Conservation (phyloP, 208 protist genomes). For the Wallacemonas sp. region DNA sequence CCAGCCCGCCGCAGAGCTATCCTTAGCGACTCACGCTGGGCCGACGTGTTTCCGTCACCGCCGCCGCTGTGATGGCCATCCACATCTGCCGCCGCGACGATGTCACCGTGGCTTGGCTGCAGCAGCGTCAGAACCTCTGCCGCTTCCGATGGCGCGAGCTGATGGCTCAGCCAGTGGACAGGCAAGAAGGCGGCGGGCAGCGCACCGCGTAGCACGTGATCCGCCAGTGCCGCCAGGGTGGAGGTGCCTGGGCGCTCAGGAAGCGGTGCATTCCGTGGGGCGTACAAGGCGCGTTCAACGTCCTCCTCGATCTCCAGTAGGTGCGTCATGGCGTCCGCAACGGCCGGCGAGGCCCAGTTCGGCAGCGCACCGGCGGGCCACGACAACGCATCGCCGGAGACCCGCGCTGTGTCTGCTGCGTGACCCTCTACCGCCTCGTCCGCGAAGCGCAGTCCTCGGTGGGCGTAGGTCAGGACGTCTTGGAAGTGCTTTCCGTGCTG, state of each 20-base stretch:
- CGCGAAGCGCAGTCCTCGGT: neutral
- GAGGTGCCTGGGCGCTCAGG: no score
- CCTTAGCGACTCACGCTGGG: neutral
- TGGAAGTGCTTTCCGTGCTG: constrained; percentile 6
- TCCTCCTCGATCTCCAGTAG: neutral
- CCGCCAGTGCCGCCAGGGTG: neutral
- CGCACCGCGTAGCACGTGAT: neutral
- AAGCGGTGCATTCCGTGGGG: no score
- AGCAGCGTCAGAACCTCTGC: neutral
- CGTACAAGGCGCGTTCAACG: neutral
- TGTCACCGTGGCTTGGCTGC: neutral
- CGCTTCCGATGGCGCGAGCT: neutral
- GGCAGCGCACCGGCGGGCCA: neutral
- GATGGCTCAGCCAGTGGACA: neutral
- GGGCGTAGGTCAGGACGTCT: neutral
- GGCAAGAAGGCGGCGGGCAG: neutral
- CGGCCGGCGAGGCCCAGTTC: neutral
- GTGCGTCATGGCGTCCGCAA: neutral
- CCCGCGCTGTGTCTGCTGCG: no score
- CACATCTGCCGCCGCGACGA: neutral
- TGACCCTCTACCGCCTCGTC: no score
- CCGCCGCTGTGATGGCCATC: neutral
- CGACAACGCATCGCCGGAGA: no score
- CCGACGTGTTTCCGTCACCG: neutral
- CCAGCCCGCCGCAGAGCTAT: neutral